A percentile compares a stretch with the other conserved stretches of the same genome.
These are phyloP conservation scores for Dovyalis caffra DNA, from an alignment of 345 rosid genomes.

Conservation along the genomic window DNA sequence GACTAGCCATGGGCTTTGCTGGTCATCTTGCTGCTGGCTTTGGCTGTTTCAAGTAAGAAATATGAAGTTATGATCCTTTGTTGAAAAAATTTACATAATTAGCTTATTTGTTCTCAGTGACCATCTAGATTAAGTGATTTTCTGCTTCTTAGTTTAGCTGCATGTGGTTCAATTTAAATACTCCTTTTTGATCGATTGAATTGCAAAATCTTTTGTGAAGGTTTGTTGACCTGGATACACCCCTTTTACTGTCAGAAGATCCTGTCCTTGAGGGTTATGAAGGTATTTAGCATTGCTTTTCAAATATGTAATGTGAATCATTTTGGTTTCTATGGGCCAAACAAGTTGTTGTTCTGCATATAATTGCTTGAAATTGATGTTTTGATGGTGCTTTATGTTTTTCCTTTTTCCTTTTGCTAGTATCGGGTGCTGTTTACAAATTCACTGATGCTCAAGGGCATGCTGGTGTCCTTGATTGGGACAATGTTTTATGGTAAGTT, in stretches of 20 bases:
- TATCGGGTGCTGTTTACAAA: constrained; percentile 68
- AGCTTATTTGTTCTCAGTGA: background rate
- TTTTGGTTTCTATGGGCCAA: background rate
- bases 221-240: constrained; percentile 86
- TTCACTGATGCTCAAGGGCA: constrained; percentile 76
- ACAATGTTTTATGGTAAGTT: constrained; percentile 48
- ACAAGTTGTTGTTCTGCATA: background rate
- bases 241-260: constrained; percentile 83
- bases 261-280: constrained; percentile 83
- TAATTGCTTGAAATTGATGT: background rate
- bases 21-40: constrained; percentile 93
- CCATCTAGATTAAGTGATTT: background rate
- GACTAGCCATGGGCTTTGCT: constrained; percentile 92
- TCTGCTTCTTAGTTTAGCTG: background rate
- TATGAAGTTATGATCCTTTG: constrained; percentile 5
- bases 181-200: background rate
- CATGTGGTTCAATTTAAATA: background rate
- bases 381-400: constrained; percentile 2
- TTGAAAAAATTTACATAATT: constrained; percentile 1
- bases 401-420: constrained; percentile 31
- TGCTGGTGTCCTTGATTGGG: constrained; percentile 78
- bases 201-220: constrained; percentile 31
- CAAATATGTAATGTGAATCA: background rate
- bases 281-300: constrained; percentile 45
- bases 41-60: constrained; percentile 74